Percentiles rank a stretch among this genome's conserved stretches.
Evolutionary conservation across 2,329 filamentous ascomycete species (phyloP).

Genomic region (Epichloe hybrida): DNA sequence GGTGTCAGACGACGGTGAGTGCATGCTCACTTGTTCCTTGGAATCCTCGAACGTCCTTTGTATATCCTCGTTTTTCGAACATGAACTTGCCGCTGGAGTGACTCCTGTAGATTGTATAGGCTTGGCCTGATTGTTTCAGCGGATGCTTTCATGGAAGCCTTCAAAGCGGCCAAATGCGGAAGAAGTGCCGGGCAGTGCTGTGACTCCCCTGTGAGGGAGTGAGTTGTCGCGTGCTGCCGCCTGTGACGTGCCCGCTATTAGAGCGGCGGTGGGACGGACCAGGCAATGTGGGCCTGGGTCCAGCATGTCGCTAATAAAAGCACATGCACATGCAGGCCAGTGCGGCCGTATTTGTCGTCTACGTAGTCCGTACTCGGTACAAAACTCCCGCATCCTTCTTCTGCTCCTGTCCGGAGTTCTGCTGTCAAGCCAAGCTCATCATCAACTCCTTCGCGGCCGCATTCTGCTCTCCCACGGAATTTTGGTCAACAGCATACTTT

Average conservation of each 20-base stretch:
- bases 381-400: not conserved
- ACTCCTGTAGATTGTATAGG: too few relatives aligned
- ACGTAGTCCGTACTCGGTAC: not conserved
- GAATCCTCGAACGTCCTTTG: too few relatives aligned
- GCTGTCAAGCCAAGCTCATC: not conserved
- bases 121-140: too few relatives aligned
- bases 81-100: too few relatives aligned
- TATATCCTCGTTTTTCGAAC: too few relatives aligned
- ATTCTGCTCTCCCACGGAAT: not conserved
- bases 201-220: not conserved
- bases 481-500: not conserved
- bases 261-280: too few relatives aligned
- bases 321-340: not conserved
- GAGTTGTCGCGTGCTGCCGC: too few relatives aligned
- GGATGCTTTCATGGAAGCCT: not conserved
- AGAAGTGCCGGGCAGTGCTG: constrained; percentile 3
- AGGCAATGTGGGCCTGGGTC: too few relatives aligned
- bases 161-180: constrained; percentile 5
- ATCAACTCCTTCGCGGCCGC: not conserved
- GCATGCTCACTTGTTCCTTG: too few relatives aligned
- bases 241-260: too few relatives aligned
- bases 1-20: too few relatives aligned
- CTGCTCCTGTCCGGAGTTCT: not conserved
- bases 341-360: not conserved
- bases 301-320: too few relatives aligned